Base-by-base conservation (phyloP, 75 land plant species). In the Picea sitchensis region DNA sequence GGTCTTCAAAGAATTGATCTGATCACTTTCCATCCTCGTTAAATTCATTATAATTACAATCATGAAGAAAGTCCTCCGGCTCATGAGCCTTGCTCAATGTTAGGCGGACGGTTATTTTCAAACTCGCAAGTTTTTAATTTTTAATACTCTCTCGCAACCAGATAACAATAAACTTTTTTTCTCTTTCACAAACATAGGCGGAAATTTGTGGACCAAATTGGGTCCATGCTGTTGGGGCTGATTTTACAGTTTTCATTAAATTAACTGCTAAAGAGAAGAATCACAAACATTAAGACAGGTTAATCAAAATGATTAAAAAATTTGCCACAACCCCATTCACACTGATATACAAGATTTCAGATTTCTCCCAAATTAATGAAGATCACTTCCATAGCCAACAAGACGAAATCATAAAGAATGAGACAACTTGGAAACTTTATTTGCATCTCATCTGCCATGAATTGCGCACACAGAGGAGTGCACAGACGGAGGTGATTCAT, bases 401-500 rank as follows among this genome's bases (percentile, higher is more conserved):
- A 44, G 51, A 26, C 54, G 9, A 71, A 71, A 71, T 20, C 44
- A 18, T 38, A 71, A 71, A 71, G 56, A 71, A 71, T 71, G 74
- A 71, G 44, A 44, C 74, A 44, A 71, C 44, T 44, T 44, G 34
- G 74, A 71, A 20, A 41, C 54, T 71, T 71, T 71, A 71, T 44
- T 71, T 71, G 74, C 56, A 44, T 44, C 74, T 71, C 74, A 71
- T 71, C 74, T 41, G 74, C 74, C n/a, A 38, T n/a, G 74, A 44
- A 71, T n/a, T 8, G 20, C 8, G 41, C 13, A 12, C 41, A 11
- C 26, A 71, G n/a, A 71, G 23, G n/a, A 71, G 23, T 71, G n/a
- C 54, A n/a, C 36, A 21, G 51, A 71, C 8, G 44, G 20, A 41
- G 44, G 36, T 41, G 3, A 7, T 11, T 47, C 44, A 21, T 47